phyloP scores from a whole-genome alignment of 257 asterid genomes.

The Ophiorrhiza pumila region DNA sequence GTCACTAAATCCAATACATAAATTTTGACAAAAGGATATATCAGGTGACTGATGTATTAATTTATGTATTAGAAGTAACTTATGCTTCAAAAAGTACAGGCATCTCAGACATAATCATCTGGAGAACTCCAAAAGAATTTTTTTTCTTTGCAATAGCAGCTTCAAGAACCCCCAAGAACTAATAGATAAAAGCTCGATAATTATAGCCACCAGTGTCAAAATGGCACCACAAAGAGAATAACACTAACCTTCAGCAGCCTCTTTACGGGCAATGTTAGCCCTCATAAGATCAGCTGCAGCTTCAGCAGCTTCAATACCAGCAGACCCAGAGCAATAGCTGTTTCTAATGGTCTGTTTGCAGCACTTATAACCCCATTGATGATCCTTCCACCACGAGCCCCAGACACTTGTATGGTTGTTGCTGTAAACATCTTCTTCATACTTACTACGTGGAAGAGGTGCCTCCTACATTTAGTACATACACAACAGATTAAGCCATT shows the following conservation, averaged over 20 bases:
- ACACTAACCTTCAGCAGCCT: slow-evolving; percentile 66
- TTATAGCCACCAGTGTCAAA: neutral
- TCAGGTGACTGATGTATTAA: neutral
- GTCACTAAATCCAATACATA: neutral
- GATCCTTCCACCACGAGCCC: slow-evolving; percentile 99
- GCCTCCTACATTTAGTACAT: slow-evolving; percentile 51
- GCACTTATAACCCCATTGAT: slow-evolving; percentile 95
- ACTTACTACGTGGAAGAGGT: slow-evolving; percentile 79
- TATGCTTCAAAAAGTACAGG: neutral
- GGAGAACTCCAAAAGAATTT: neutral
- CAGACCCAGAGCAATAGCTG: slow-evolving; percentile 88
- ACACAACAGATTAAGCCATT: slow-evolving; percentile 15
- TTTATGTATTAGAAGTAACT: neutral
- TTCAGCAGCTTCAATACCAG: slow-evolving; percentile 98
- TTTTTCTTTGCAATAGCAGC: neutral
- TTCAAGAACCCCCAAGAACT: neutral
- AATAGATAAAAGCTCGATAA: neutral
- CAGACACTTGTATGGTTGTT: slow-evolving; percentile 84
- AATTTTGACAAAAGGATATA: neutral
- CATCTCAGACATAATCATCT: neutral
- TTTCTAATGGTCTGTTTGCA: slow-evolving; percentile 82
- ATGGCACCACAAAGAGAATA: neutral
- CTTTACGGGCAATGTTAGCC: slow-evolving; percentile 87
- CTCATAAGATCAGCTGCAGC: slow-evolving; percentile 88
- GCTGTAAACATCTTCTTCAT: slow-evolving; percentile 72